Evolutionary conservation across 371 early-diverging fungal genomes (phyloP), one percentile per base, ranked within the genome.

Genomic region (Basidiobolus heterosporus): DNA sequence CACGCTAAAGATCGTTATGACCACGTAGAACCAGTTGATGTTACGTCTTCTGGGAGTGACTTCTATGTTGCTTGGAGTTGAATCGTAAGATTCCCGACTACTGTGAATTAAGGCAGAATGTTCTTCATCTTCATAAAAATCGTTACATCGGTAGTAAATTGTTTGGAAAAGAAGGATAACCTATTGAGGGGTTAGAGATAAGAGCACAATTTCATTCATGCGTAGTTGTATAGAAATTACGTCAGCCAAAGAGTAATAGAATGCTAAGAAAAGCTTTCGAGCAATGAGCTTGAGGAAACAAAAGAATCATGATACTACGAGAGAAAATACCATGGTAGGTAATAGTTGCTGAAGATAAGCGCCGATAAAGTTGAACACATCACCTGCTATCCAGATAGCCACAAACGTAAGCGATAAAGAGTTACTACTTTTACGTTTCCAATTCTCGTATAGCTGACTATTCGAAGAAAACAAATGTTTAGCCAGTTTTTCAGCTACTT

Each of bases 311-410:
- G 5, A 19, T 0, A 38, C 16, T 22, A n/a, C 24, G 44, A 46
- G 42, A 45, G 14, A 22, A 39, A 44, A 38, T 62, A 82, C 81
- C 65, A 80, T 78, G 1, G 83, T 81, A 5, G 70, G 54, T 36
- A 84, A 55, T 40, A 88, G 69, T 45, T 78, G 62, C 43, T 87
- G 85, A 55, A 81, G 62, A n/a, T 79, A 59, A 38, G 80, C 76
- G 39, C 89, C 91, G 38, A 75, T 56, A 30, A 86, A 59, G 60
- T 86, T 85, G 57, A 76, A 70, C 21, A 82, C 55, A 53, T 90
- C 91, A 13, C 89, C 91, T 0, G 72, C 69, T n/a, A 86, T 59
- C 91, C 91, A 90, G 55, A 80, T 76, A 19, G 73, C 61, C 5
- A 89, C 52, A 51, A 88, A 86, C 1, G 68, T 59, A 52, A 80